Evolutionary conservation across 495 filamentous ascomycete genomes (phyloP), one percentile per base, ranked within the genome.

Genomic region (Hypoxylon subgilvum): DNA sequence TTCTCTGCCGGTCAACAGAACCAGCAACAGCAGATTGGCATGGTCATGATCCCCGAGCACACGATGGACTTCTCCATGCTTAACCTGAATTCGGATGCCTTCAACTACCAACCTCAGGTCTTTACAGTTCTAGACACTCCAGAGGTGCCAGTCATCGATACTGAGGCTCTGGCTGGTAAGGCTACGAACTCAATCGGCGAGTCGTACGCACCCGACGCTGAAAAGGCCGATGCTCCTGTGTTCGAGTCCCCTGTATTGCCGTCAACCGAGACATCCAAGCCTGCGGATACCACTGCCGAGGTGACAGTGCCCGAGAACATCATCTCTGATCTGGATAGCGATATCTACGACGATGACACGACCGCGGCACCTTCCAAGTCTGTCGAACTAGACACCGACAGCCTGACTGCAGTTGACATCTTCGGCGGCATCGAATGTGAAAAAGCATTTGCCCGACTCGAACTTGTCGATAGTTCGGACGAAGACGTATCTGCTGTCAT

Each of bases 71-170:
- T 88, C 50, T 78, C 82, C 21, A 77, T 84, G 68, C 76, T 89
- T 50, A 82, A 79, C 64, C 61, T 86, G 28, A 70, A 67, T 21
- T 52, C 73, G 49, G 73, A 68, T 49, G 78, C 75, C 34, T 86
- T 80, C 75, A 82, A 81, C 67, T 87, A 85, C 67, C 87, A 89
- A 60, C 83, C 89, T 8, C 84, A 87, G 35, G 89, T 96, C 35
- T 97, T 86, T 62, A 83, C 90, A 43, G 85, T 96, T n/a, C 71
- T 88, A 13, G 84, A 88, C 39, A 78, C 95, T 13, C 89, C 91
- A 8, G 79, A 87, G 57, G 82, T 86, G 2, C 87, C 88, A 21
- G 66, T 87, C 31, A 78, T 86, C 52, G 87, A 92, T 50, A 69
- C 79, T 0, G 76, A 79, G 36, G 63, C 77, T 34, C 75, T 94